A percentile compares a stretch with the other conserved stretches of the same genome.
Conservation (phyloP, 2,329 filamentous ascomycete genomes). For the Fusarium ambrosium region DNA sequence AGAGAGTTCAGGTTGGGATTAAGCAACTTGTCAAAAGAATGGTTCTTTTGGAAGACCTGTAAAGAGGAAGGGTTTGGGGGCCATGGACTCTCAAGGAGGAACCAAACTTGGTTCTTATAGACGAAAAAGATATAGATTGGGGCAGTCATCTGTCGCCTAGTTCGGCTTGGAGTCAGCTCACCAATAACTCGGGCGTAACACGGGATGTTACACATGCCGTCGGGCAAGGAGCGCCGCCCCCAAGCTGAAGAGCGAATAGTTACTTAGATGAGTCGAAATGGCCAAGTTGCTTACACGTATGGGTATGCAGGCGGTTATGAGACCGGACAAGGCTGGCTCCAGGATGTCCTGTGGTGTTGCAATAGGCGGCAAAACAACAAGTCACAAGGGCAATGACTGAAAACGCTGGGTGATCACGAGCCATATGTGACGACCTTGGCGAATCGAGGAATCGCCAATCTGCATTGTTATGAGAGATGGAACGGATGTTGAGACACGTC, state of each 20-base stretch:
- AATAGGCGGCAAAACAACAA: conserved; percentile 9
- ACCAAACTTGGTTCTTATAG: conserved; percentile 28
- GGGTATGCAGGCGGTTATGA: conserved; percentile 20
- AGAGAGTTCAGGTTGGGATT: not conserved
- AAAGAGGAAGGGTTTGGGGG: not conserved
- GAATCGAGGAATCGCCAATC: not conserved
- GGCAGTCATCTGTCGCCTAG: conserved; percentile 20
- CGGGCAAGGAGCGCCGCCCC: conserved; percentile 12
- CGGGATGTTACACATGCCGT: conserved; percentile 29
- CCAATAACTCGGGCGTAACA: conserved; percentile 25
- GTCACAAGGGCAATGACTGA: conserved; percentile 27
- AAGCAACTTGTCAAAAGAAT: not conserved
- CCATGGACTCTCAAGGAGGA: not conserved
- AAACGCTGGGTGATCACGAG: not conserved
- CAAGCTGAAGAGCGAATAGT: conserved; percentile 22
- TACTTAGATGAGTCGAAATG: conserved; percentile 19
- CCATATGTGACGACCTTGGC: not conserved
- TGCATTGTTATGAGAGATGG: conserved; percentile 5
- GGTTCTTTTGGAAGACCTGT: not conserved
- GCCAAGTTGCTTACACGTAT: conserved; percentile 20
- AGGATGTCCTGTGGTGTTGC: conserved; percentile 28
- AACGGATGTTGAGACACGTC: not conserved
- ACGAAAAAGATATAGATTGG: not conserved
- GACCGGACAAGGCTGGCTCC: conserved; percentile 8
- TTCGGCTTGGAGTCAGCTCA: conserved; percentile 11